These are phyloP conservation scores for Termitomyces sp. DNA, from an alignment of 768 basidiomycete genomes.

Conservation along the genomic window DNA sequence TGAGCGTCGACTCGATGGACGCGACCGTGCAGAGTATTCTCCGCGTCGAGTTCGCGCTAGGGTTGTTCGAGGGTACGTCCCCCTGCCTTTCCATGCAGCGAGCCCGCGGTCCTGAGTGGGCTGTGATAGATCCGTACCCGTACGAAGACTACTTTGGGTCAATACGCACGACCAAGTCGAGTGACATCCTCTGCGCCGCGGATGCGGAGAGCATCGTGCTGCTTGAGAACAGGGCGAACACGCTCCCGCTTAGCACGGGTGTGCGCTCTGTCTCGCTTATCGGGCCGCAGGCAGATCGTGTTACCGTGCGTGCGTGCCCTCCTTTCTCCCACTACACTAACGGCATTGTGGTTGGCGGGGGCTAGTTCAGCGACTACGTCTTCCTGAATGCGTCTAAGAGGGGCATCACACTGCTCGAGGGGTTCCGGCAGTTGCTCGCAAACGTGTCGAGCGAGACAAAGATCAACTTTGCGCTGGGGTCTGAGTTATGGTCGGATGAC, in stretches of 20 bases:
- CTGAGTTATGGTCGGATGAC: conserved; percentile 63
- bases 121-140: conserved; percentile 52
- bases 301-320: conserved; percentile 36
- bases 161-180: conserved; percentile 49
- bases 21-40: conserved; percentile 50
- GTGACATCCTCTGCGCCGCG: conserved; percentile 43
- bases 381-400: conserved; percentile 60
- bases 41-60: conserved; percentile 54
- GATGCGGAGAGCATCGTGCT: conserved; percentile 60
- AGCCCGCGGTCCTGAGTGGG: background rate
- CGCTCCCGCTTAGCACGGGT: conserved; percentile 46
- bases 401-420: conserved; percentile 53
- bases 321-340: background rate
- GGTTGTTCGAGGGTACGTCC: conserved; percentile 58
- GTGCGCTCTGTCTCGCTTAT: conserved; percentile 54
- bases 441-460: conserved; percentile 40
- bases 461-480: conserved; percentile 64
- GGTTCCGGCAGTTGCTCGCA: conserved; percentile 49
- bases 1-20: conserved; percentile 48
- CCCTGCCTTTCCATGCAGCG: too few species aligned
- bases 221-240: conserved; percentile 49
- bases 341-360: too few species aligned
- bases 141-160: conserved; percentile 52
- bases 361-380: conserved; percentile 55
- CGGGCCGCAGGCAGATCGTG: conserved; percentile 58